These are phyloP conservation scores for Panicum hallii DNA, from an alignment of 202 grass and related monocot genomes.

Conservation along the genomic window DNA sequence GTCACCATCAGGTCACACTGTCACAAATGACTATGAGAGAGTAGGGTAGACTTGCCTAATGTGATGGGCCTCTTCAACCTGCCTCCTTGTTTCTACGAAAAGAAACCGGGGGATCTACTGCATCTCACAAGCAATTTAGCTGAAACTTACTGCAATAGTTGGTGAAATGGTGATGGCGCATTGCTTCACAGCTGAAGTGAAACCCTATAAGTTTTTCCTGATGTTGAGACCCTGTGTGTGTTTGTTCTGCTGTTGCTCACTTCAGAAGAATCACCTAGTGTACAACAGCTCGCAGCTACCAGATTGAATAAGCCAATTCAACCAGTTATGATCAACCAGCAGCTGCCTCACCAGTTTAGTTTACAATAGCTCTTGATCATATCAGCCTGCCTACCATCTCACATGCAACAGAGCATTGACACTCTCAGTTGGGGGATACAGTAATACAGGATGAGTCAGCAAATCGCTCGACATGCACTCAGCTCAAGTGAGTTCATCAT, in stretches of 20 bases:
- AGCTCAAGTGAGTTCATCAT: not conserved
- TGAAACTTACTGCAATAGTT: not conserved
- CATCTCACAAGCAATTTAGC: not conserved
- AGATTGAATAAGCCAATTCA: not conserved
- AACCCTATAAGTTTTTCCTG: not conserved
- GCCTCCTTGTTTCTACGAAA: not conserved
- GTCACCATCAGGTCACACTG: conserved; percentile 7
- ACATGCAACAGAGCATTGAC: not conserved
- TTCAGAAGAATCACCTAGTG: not conserved
- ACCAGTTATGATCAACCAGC: not conserved
- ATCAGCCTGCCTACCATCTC: not conserved
- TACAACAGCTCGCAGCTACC: not conserved
- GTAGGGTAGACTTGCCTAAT: conserved; percentile 7
- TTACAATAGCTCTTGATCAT: not conserved
- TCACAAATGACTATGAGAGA: not conserved
- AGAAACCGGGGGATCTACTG: not conserved
- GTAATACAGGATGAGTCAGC: not conserved
- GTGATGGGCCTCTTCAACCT: not conserved
- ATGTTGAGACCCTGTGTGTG: not conserved
- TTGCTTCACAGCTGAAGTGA: not conserved
- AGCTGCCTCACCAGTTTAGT: not conserved
- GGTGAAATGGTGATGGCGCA: not conserved
- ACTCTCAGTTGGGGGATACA: not conserved
- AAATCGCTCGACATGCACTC: not conserved
- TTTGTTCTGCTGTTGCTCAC: not conserved